A percentile compares a stretch with the other conserved stretches of the same genome.
phyloP scores from a whole-genome alignment of 2,329 filamentous ascomycete genomes.

The Fusarium decemcellulare region DNA sequence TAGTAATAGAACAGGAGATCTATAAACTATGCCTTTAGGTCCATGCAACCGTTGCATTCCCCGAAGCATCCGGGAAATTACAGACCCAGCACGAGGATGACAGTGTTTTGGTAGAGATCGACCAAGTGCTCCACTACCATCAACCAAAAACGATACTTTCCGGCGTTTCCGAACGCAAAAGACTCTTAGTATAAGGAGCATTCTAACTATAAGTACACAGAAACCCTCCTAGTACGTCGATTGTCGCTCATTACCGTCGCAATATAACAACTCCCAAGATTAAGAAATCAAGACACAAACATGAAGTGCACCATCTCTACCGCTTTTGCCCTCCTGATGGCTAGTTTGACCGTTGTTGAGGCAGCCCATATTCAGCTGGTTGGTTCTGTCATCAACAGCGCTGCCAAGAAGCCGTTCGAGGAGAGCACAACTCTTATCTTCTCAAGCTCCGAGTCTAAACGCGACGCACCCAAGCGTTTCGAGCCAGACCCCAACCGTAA shows the following conservation, averaged over 20 bases:
- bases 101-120: not conserved
- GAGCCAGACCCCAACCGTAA: not conserved
- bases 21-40: not conserved
- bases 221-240: not conserved
- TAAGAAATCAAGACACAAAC: not conserved
- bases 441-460: not conserved
- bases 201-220: constrained; percentile 5
- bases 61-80: constrained; percentile 2
- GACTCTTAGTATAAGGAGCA: not conserved
- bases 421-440: constrained; percentile 1
- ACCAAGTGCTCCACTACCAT: not conserved
- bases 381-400: constrained; percentile 4
- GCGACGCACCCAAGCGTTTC: not conserved
- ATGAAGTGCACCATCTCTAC: not conserved
- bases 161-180: no score
- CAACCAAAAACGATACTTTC: not conserved
- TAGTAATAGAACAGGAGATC: not conserved
- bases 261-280: not conserved
- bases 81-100: no score
- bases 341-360: not conserved
- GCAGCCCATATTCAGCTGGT: constrained; percentile 5
- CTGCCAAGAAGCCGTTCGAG: not conserved
- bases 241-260: not conserved
- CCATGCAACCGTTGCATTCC: not conserved
- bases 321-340: not conserved